phyloP scores from a whole-genome alignment of 2,329 filamentous ascomycete species.

The Microascus cirrosus region DNA sequence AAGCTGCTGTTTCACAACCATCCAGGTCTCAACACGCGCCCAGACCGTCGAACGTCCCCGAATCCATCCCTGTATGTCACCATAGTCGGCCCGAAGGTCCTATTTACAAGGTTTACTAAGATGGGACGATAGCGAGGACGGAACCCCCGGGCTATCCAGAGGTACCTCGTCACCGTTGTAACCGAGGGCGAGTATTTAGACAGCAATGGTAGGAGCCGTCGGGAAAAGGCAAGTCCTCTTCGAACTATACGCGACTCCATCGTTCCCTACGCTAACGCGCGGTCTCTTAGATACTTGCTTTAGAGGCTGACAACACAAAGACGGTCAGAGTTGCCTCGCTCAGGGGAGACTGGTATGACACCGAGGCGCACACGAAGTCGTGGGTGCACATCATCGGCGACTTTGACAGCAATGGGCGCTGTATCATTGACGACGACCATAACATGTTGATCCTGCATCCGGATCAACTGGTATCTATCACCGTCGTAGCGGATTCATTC shows the following conservation, averaged over 20 bases:
- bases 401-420: conserved; percentile 60
- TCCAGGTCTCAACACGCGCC: not conserved
- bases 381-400: conserved; percentile 80
- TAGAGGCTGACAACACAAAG: conserved; percentile 66
- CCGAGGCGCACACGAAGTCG: conserved; percentile 59
- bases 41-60: not conserved
- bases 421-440: conserved; percentile 69
- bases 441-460: conserved; percentile 89
- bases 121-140: conserved; percentile 43
- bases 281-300: conserved; percentile 59
- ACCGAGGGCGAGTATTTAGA: conserved; percentile 58
- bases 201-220: conserved; percentile 43
- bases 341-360: conserved; percentile 79
- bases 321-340: conserved; percentile 59
- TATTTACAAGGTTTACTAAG: conserved; percentile 1
- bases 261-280: conserved; percentile 8
- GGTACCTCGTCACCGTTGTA: conserved; percentile 71
- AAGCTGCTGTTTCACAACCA: conserved; percentile 32
- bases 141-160: conserved; percentile 67
- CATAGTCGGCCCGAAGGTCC: not conserved
- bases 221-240: conserved; percentile 57
- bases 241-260: not conserved
- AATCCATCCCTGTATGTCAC: conserved; percentile 4
- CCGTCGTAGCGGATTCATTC: conserved; percentile 93
- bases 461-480: conserved; percentile 89